Evolutionary conservation across 257 asterid genomes (phyloP).

Genomic region (Solanum lignicaule): DNA sequence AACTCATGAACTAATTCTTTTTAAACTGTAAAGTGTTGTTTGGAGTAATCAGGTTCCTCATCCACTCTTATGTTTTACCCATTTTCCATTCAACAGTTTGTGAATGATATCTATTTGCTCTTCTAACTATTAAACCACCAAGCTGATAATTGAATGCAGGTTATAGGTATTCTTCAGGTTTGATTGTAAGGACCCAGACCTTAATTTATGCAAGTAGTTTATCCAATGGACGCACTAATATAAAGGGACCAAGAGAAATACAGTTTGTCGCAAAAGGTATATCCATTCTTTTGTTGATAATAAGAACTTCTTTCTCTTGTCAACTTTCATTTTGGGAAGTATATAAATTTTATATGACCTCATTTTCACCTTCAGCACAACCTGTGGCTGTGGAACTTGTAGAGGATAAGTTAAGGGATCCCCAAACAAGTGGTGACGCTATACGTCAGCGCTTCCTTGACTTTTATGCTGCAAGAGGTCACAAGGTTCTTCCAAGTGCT

Average conservation of each 20-base stretch:
- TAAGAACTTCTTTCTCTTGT: background rate
- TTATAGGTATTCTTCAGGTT: conserved; percentile 28
- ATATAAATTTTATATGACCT: conserved; percentile 1
- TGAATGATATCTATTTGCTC: background rate
- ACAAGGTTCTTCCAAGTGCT: conserved; percentile 83
- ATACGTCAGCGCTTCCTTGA: conserved; percentile 75
- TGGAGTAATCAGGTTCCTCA: background rate
- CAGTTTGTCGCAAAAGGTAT: conserved; percentile 38
- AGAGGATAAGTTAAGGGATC: conserved; percentile 27
- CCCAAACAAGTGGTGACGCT: conserved; percentile 58
- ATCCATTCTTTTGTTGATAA: conserved; percentile 4
- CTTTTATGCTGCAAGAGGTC: conserved; percentile 75
- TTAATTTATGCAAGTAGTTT: conserved; percentile 21
- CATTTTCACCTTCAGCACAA: conserved; percentile 65
- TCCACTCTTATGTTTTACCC: background rate
- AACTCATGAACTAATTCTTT: background rate
- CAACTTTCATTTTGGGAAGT: background rate
- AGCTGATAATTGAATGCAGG: conserved; percentile 27
- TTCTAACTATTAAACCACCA: background rate
- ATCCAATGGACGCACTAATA: conserved; percentile 11
- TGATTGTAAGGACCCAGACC: conserved; percentile 13
- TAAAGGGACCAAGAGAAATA: conserved; percentile 1
- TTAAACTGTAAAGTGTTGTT: background rate
- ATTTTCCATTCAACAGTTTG: background rate
- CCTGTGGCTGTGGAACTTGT: conserved; percentile 54